Percentiles rank a stretch among this genome's conserved stretches.
Evolutionary conservation across 1,284 basidiomycete species (phyloP).

Genomic region (Xanthoconium separans): DNA sequence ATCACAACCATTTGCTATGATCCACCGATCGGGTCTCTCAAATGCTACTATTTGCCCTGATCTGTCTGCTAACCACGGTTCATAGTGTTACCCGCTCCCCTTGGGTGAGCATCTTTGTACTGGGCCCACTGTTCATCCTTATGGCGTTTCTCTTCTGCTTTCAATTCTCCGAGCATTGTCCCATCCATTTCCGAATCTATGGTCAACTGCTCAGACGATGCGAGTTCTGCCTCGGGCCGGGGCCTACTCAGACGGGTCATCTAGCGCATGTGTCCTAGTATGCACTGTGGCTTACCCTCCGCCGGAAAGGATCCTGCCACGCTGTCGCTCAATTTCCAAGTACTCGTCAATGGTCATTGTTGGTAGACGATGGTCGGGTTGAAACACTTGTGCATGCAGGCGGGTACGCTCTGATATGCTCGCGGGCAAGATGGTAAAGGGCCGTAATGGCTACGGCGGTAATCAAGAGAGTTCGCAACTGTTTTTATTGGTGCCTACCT

Average conservation of each 20-base stretch:
- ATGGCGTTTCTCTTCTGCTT: slow-evolving; percentile 72
- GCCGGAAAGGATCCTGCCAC: slow-evolving; percentile 86
- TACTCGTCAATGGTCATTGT: slow-evolving; percentile 98
- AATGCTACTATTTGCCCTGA: slow-evolving; percentile 8
- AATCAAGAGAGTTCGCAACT: slow-evolving; percentile 4
- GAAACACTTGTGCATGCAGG: slow-evolving; percentile 81
- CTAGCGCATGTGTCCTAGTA: slow-evolving; percentile 1
- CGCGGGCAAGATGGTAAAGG: slow-evolving; percentile 90
- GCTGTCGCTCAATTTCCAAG: slow-evolving; percentile 78
- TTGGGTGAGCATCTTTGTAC: slow-evolving; percentile 78
- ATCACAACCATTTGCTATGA: slow-evolving; percentile 15
- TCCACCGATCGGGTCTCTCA: slow-evolving; percentile 5
- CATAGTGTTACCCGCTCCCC: slow-evolving; percentile 92
- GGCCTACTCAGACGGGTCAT: slow-evolving; percentile 45
- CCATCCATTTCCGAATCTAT: slow-evolving; percentile 86
- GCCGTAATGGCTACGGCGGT: slow-evolving; percentile 63
- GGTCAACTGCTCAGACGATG: slow-evolving; percentile 74
- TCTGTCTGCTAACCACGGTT: slow-evolving; percentile 69
- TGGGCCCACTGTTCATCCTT: slow-evolving; percentile 88
- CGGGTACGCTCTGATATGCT: slow-evolving; percentile 64
- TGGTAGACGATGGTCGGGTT: slow-evolving; percentile 82
- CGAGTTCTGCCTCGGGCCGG: slow-evolving; percentile 65
- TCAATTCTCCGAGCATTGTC: slow-evolving; percentile 64
- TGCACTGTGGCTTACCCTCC: slow-evolving; percentile 65
- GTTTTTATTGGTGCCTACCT: slow-evolving; percentile 42